phyloP scores from a whole-genome alignment of 176 grass and related monocot genomes.

The Pontederia paniculata region DNA sequence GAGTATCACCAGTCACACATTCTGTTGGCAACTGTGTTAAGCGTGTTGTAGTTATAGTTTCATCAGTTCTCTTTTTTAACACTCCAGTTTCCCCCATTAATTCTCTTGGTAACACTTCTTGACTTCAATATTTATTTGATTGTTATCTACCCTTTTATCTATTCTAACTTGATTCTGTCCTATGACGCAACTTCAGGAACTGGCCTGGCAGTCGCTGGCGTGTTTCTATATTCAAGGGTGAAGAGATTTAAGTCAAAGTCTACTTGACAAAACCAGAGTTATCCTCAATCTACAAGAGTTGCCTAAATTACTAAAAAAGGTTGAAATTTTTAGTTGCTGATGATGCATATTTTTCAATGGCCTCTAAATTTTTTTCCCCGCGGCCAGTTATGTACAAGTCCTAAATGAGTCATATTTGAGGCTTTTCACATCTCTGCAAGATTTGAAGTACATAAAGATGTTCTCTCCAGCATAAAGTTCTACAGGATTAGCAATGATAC shows the following conservation, averaged over 20 bases:
- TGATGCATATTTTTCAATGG: no score
- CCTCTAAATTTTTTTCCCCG: no score
- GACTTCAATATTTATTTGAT: neutral
- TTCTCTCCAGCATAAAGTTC: no score
- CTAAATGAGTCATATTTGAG: no score
- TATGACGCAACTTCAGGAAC: constrained; percentile 2
- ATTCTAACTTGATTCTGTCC: neutral
- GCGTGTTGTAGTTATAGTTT: constrained; percentile 7
- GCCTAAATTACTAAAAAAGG: no score
- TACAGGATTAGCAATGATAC: no score
- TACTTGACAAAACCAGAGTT: neutral
- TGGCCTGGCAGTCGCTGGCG: constrained; percentile 9
- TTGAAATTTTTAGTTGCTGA: no score
- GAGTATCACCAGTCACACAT: constrained; percentile 16
- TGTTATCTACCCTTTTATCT: neutral
- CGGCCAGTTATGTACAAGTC: no score
- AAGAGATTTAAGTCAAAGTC: constrained; percentile 4
- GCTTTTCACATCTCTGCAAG: no score
- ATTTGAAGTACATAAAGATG: no score
- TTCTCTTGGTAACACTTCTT: constrained; percentile 11
- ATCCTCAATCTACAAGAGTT: no score
- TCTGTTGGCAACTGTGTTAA: constrained; percentile 21
- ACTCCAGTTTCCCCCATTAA: constrained; percentile 18
- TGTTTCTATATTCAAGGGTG: constrained; percentile 17
- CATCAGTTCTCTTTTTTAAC: constrained; percentile 10